Conservation (phyloP, 805 yeast species). For the Teunomyces panamensis region DNA sequence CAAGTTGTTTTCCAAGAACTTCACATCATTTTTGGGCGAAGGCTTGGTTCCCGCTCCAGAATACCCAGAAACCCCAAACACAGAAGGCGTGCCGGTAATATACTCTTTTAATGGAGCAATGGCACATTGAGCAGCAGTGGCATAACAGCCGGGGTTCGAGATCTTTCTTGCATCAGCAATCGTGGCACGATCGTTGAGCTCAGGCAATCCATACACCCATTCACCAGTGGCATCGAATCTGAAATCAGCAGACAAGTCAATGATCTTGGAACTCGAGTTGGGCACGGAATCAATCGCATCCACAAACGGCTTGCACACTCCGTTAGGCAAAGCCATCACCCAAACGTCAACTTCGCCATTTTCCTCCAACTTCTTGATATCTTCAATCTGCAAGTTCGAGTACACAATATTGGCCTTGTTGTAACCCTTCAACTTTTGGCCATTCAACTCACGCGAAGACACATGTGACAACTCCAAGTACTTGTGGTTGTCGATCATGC, state of each 20-base stretch:
- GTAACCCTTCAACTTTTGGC: slow-evolving; percentile 84
- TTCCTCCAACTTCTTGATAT: slow-evolving; percentile 74
- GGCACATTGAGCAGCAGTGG: slow-evolving; percentile 93
- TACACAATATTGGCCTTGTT: slow-evolving; percentile 75
- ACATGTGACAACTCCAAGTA: slow-evolving; percentile 86
- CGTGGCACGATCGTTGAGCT: slow-evolving; percentile 64
- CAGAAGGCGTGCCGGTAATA: slow-evolving; percentile 69
- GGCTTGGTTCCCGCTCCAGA: slow-evolving; percentile 99
- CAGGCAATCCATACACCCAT: slow-evolving; percentile 97
- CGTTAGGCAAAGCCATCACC: slow-evolving; percentile 99
- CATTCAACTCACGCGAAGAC: slow-evolving; percentile 91
- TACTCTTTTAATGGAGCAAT: slow-evolving; percentile 80
- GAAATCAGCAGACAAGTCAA: slow-evolving; percentile 94
- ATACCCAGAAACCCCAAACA: slow-evolving; percentile 96
- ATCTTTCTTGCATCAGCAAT: slow-evolving; percentile 75
- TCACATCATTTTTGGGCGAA: slow-evolving; percentile 87
- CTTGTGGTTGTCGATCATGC: slow-evolving; percentile 84
- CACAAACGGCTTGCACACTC: slow-evolving; percentile 88
- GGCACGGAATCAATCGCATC: slow-evolving; percentile 69
- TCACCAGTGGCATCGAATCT: slow-evolving; percentile 84
- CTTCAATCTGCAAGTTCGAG: slow-evolving; percentile 84
- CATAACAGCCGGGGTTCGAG: slow-evolving; percentile 98
- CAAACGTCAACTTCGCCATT: slow-evolving; percentile 84
- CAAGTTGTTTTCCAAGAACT: slow-evolving; percentile 71
- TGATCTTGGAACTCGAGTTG: slow-evolving; percentile 70